Conservation (phyloP, 257 asterid species). For the Mitragyna speciosa region DNA sequence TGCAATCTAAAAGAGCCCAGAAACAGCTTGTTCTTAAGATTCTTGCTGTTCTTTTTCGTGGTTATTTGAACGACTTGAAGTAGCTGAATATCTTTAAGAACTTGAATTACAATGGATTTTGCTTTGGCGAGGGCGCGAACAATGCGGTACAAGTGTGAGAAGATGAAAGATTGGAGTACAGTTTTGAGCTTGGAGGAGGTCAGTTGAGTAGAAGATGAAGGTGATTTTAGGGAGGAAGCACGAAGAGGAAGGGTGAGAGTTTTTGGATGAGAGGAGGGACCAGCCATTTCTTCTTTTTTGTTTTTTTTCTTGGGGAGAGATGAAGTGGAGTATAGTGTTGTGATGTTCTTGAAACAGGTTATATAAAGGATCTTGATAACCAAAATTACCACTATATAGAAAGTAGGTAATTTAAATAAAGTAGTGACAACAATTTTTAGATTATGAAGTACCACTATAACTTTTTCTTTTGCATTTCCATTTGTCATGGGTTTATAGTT, state of each 20-base stretch:
- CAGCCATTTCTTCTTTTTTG: conserved; percentile 28
- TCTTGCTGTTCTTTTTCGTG: conserved; percentile 31
- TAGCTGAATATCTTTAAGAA: conserved; percentile 44
- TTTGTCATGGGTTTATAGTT: not conserved
- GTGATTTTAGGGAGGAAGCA: conserved; percentile 42
- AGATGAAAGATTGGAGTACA: conserved; percentile 56
- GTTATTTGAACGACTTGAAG: conserved; percentile 34
- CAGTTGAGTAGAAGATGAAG: conserved; percentile 37
- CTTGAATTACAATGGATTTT: conserved; percentile 46
- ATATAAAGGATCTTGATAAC: conserved; percentile 61
- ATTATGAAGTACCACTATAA: conserved; percentile 36
- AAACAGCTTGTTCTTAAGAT: conserved; percentile 41
- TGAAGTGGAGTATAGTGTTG: conserved; percentile 3
- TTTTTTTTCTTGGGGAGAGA: conserved; percentile 5
- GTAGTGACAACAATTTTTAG: conserved; percentile 52
- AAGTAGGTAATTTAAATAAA: conserved; percentile 61
- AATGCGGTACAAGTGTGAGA: conserved; percentile 58
- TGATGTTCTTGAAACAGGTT: conserved; percentile 18
- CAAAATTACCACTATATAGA: conserved; percentile 38
- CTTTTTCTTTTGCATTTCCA: conserved; percentile 21
- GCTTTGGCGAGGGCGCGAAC: conserved; percentile 42
- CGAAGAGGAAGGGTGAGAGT: conserved; percentile 33
- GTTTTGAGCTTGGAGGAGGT: conserved; percentile 48
- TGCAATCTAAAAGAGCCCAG: conserved; percentile 77
- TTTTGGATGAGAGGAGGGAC: conserved; percentile 43